Base-by-base conservation (phyloP, 495 filamentous ascomycete species). In the Tuber melanosporum region DNA sequence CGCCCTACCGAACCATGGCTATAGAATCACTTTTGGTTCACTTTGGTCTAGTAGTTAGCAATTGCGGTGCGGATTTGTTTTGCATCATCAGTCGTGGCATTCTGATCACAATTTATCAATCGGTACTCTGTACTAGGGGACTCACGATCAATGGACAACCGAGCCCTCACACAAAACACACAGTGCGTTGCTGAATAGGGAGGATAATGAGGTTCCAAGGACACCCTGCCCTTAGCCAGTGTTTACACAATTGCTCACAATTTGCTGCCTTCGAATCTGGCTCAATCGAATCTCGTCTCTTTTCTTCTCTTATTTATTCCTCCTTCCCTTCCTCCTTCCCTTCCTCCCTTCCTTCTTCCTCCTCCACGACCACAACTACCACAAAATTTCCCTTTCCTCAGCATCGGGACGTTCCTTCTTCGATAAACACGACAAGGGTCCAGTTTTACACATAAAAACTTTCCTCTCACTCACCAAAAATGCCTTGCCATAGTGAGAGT, bases 101-200 rank as follows among this genome's bases (percentile, higher is more conserved):
- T n/a, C 57, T 36, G 4, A 26, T 66, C 57, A 66, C 32, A 17
- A 14, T 12, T 12, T 36, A 66, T 66, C 57, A 66, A 66, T 66
- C 57, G 57, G n/a, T 3, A 17, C 57, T 26, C 26, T 66, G 4
- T 32, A 3, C 57, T n/a, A 32, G 57, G 1, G 14, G 15, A 5
- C 57, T 32, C 26, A 32, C 26, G 26, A 32, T 66, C 3, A 17
- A 32, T 26, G 26, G 57, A 66, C 3, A 32, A 5, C 26, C 57
- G 4, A 32, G 5, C 10, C 57, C 26, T 17, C n/a, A 32, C 3
- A 32, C 57, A 66, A 32, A 66, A 66, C 52, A 32, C 57, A 66
- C 20, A 57, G 22, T 57, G 12, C 73, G 57, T 47, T 73, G 74
- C 71, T 71, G 62, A 71, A 76, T 73, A 78, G 71, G 71, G 71